Evolutionary conservation across 495 filamentous ascomycete genomes (phyloP).

Genomic region (Astrothelium subdiscretum): DNA sequence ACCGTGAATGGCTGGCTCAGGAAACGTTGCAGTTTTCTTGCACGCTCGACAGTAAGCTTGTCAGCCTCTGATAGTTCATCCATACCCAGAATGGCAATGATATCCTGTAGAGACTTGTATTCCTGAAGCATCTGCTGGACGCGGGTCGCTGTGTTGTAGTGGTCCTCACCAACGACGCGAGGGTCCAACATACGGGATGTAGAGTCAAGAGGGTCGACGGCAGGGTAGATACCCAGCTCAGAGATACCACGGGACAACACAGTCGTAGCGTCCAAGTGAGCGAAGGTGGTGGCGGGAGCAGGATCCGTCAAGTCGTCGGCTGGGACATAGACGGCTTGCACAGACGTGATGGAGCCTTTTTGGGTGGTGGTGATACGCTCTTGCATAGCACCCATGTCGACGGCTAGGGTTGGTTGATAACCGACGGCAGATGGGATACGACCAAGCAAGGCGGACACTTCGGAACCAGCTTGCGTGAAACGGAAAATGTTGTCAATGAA

Average conservation of each 20-base stretch:
- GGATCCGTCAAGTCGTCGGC: constrained; percentile 99
- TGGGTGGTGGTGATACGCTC: constrained; percentile 99
- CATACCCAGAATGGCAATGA: constrained; percentile 99
- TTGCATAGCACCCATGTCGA: constrained; percentile 99
- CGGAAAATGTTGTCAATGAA: constrained; percentile 99
- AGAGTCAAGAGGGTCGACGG: constrained; percentile 98
- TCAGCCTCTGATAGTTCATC: constrained; percentile 97
- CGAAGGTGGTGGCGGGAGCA: constrained; percentile 98
- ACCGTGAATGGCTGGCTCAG: constrained; percentile 98
- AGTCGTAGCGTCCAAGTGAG: constrained; percentile 99
- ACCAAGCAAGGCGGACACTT: constrained; percentile 98
- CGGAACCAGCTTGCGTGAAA: constrained; percentile 99
- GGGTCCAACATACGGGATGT: constrained; percentile 99
- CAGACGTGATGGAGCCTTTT: constrained; percentile 98
- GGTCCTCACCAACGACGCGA: constrained; percentile 92
- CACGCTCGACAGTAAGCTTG: constrained; percentile 99
- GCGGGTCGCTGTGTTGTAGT: constrained; percentile 87
- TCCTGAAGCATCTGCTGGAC: constrained; percentile 99
- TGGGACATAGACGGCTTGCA: constrained; percentile 99
- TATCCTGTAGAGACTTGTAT: constrained; percentile 99
- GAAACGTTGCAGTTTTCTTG: constrained; percentile 99
- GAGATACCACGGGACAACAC: constrained; percentile 99
- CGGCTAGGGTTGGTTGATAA: constrained; percentile 98
- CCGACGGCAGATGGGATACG: constrained; percentile 99
- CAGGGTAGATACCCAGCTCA: constrained; percentile 99